These are phyloP conservation scores for Torrubiella hemipterigena DNA, from an alignment of 2,329 filamentous ascomycete species.

Conservation along the genomic window DNA sequence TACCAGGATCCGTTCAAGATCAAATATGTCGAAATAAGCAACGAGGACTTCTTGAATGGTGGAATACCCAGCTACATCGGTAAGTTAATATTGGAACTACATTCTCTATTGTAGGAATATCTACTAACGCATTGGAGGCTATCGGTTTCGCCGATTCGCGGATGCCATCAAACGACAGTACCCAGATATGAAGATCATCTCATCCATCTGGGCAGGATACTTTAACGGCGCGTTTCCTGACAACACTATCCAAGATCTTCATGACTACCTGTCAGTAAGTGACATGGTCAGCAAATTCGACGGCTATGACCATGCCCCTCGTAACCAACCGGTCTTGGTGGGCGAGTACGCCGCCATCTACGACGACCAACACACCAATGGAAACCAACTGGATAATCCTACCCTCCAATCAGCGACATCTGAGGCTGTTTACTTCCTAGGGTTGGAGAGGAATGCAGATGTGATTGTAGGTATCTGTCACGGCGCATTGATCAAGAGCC, in stretches of 20 bases:
- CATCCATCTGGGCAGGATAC: conserved; percentile 6
- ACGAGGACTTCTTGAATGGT: conserved; percentile 37
- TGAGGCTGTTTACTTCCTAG: conserved; percentile 41
- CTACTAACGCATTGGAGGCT: too few species aligned
- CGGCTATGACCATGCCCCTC: conserved; percentile 26
- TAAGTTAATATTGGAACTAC: conserved; percentile 13
- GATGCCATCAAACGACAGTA: conserved; percentile 25
- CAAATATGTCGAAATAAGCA: conserved; percentile 39
- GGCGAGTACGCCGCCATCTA: conserved; percentile 23
- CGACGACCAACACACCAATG: conserved; percentile 12
- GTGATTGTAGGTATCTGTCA: neutral
- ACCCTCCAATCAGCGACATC: conserved; percentile 6
- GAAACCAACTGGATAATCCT: conserved; percentile 17
- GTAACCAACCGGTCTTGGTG: conserved; percentile 18
- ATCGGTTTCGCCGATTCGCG: conserved; percentile 34
- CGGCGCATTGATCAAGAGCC: neutral
- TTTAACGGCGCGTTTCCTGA: conserved; percentile 17
- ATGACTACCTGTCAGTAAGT: conserved; percentile 18
- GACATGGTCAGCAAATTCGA: conserved; percentile 20
- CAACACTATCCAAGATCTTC: conserved; percentile 19
- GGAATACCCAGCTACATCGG: conserved; percentile 1
- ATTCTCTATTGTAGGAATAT: too few species aligned
- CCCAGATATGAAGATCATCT: conserved; percentile 31
- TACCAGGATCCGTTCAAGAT: conserved; percentile 36
- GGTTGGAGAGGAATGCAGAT: conserved; percentile 30